Conservation (phyloP, 2,329 filamentous ascomycete genomes). For the Cytospora piceae region DNA sequence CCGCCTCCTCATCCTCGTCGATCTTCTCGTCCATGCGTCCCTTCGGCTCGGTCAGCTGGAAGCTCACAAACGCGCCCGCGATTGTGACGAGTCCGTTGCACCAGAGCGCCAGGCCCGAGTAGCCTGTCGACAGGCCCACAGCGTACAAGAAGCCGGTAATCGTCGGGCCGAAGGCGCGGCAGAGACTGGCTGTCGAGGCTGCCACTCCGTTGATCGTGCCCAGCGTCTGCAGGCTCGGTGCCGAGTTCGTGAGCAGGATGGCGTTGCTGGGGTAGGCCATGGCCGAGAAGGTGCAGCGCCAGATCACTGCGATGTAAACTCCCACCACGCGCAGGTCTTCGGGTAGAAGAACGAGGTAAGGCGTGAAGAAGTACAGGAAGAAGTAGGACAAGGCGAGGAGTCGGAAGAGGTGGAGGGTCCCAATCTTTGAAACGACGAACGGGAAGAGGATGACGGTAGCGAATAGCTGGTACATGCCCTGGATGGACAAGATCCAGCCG, state of each 20-base stretch:
- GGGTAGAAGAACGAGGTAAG: constrained; percentile 87
- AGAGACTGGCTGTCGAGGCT: constrained; percentile 87
- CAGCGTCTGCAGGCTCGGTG: constrained; percentile 80
- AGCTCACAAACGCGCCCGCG: constrained; percentile 73
- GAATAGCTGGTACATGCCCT: constrained; percentile 87
- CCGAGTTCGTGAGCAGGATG: constrained; percentile 87
- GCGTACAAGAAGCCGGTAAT: constrained; percentile 86
- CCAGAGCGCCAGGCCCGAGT: constrained; percentile 94
- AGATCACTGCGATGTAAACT: constrained; percentile 77
- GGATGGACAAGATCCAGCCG: constrained; percentile 83
- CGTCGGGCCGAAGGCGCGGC: constrained; percentile 85
- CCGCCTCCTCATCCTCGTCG: constrained; percentile 45
- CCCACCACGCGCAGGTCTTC: constrained; percentile 70
- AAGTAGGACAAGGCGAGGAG: constrained; percentile 83
- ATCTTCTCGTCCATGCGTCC: constrained; percentile 47
- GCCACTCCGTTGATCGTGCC: constrained; percentile 93
- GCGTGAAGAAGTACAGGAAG: constrained; percentile 81
- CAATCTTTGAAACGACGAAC: constrained; percentile 72
- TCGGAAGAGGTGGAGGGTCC: constrained; percentile 80
- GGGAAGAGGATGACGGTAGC: constrained; percentile 86
- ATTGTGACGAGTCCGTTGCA: constrained; percentile 77
- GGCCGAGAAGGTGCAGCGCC: constrained; percentile 92
- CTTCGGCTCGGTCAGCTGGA: constrained; percentile 72
- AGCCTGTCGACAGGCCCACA: constrained; percentile 76
- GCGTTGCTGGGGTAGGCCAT: constrained; percentile 89